These are phyloP conservation scores for Flaveria sonorensis DNA, from an alignment of 129 eudicot species.

Conservation along the genomic window DNA sequence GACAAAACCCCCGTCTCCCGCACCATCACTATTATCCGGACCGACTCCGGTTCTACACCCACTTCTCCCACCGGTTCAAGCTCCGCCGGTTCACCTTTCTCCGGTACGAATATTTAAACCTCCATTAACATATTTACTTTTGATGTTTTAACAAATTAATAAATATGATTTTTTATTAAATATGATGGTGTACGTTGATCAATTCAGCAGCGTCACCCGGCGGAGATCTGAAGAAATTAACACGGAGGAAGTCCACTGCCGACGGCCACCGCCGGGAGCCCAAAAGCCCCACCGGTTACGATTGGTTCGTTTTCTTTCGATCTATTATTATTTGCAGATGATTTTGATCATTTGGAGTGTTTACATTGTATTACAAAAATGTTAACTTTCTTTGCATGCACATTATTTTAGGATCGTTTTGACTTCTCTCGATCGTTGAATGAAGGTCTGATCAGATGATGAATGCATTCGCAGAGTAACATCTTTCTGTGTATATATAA, in stretches of 20 bases:
- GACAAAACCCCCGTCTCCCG: constrained; percentile 49
- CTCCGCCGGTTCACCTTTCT: constrained; percentile 57
- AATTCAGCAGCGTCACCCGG: constrained; percentile 44
- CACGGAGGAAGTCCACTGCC: constrained; percentile 47
- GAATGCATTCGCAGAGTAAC: constrained; percentile 10
- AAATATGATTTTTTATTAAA: neutral
- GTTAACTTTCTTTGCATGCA: neutral
- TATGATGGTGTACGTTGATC: neutral
- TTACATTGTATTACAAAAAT: no score
- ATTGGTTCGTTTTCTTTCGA: constrained; percentile 46
- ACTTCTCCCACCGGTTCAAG: constrained; percentile 60
- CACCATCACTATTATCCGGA: constrained; percentile 50
- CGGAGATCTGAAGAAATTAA: constrained; percentile 49
- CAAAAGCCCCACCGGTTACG: constrained; percentile 56
- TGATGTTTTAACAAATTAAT: neutral
- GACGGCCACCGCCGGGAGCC: constrained; percentile 31
- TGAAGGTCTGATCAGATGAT: neutral
- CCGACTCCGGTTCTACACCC: constrained; percentile 41
- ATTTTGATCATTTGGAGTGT: constrained; percentile 13
- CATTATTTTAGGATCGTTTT: constrained; percentile 61
- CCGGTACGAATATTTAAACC: constrained; percentile 39
- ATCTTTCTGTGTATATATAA: neutral
- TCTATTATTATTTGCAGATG: neutral
- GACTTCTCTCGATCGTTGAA: constrained; percentile 67
- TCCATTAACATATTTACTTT: neutral